Evolutionary conservation across 225 moss, liverwort and hornwort genomes (phyloP).

Genomic region (Takakia lepidozioides): DNA sequence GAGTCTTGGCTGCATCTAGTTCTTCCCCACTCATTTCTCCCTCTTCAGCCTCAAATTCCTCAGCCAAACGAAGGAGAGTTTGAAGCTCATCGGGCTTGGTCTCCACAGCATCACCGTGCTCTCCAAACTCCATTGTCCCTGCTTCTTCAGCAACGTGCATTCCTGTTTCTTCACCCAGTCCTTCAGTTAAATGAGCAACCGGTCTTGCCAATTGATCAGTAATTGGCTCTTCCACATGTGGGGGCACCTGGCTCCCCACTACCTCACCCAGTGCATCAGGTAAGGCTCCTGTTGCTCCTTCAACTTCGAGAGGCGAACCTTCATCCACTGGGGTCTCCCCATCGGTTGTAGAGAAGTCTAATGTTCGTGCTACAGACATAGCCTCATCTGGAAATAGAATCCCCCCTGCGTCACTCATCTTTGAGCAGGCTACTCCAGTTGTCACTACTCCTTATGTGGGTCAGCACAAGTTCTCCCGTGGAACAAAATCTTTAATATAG

Average conservation of each 20-base stretch:
- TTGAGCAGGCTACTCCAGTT: no score
- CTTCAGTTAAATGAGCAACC: slow-evolving; percentile 31
- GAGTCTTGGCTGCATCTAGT: slow-evolving; percentile 19
- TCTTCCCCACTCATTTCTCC: slow-evolving; percentile 14
- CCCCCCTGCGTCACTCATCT: no score
- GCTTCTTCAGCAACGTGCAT: slow-evolving; percentile 16
- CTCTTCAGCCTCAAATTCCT: slow-evolving; percentile 54
- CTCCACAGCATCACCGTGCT: not conserved
- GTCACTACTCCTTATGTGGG: no score
- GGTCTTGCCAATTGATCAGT: slow-evolving; percentile 21
- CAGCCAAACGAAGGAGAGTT: slow-evolving; percentile 55
- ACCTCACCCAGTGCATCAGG: slow-evolving; percentile 12
- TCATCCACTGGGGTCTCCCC: slow-evolving; percentile 13
- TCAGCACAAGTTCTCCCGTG: no score
- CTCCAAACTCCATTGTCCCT: slow-evolving; percentile 4
- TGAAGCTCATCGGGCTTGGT: slow-evolving; percentile 23
- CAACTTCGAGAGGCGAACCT: slow-evolving; percentile 27
- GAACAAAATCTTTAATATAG: no score
- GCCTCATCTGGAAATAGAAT: no score
- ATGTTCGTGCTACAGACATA: slow-evolving; percentile 8
- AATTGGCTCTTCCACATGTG: slow-evolving; percentile 33
- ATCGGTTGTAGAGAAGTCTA: slow-evolving; percentile 8
- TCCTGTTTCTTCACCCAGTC: slow-evolving; percentile 33
- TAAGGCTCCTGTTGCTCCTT: no score
- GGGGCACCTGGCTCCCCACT: slow-evolving; percentile 4